Percentiles rank a stretch among this genome's conserved stretches.
These are phyloP conservation scores for Areca catechu DNA, from an alignment of 176 grass and related monocot genomes.

Conservation along the genomic window DNA sequence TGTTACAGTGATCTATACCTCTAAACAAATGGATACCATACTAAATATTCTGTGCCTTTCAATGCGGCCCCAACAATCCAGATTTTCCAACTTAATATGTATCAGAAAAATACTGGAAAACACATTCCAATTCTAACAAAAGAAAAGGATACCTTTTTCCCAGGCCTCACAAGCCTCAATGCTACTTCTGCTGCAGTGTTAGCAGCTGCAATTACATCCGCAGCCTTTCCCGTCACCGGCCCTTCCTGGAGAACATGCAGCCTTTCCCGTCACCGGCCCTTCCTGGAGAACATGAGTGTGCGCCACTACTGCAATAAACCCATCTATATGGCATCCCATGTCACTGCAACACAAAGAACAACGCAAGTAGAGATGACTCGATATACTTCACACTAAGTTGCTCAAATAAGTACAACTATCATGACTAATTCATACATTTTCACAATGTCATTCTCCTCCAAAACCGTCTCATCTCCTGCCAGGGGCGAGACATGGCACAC, in stretches of 20 bases:
- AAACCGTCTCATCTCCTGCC: constrained; percentile 57
- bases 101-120: too few species aligned
- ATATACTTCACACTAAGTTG: neutral
- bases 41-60: too few species aligned
- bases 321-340: constrained; percentile 97
- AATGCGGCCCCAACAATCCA: too few species aligned
- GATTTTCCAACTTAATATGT: too few species aligned
- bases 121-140: too few species aligned
- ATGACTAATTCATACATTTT: constrained; percentile 70
- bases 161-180: constrained; percentile 83
- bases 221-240: constrained; percentile 61
- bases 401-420: neutral
- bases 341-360: constrained; percentile 44
- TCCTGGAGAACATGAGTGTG: constrained; percentile 77
- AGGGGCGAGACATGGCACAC: constrained; percentile 95
- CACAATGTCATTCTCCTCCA: constrained; percentile 85
- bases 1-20: too few species aligned
- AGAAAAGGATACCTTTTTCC: constrained; percentile 60
- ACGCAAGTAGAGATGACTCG: too few species aligned
- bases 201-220: constrained; percentile 84
- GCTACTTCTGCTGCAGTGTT: constrained; percentile 94
- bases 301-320: constrained; percentile 96
- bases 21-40: too few species aligned
- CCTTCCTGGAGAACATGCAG: constrained; percentile 69
- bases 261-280: constrained; percentile 64